Conservation (phyloP, 192 early-diverging fungal species). For the Helicostylum pulchrum region DNA sequence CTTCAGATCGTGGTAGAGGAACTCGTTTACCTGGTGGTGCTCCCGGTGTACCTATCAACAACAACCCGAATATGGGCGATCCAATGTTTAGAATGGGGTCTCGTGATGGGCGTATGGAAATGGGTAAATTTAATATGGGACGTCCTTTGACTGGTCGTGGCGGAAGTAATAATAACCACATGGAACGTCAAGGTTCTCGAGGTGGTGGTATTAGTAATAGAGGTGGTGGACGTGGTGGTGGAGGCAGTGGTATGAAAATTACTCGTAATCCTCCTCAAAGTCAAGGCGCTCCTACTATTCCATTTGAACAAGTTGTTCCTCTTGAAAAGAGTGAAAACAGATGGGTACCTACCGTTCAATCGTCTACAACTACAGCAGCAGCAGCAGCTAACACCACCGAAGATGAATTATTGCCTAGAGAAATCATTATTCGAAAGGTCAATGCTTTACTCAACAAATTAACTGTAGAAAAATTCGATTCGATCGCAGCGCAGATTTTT, state of each 20-base stretch:
- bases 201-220: conserved; percentile 41
- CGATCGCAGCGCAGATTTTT: conserved; percentile 80
- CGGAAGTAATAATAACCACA: conserved; percentile 28
- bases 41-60: background rate
- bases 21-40: conserved; percentile 27
- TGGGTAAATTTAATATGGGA: conserved; percentile 41
- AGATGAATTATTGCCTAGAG: conserved; percentile 38
- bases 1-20: conserved; percentile 29
- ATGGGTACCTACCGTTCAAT: conserved; percentile 61
- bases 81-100: conserved; percentile 32
- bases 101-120: conserved; percentile 22
- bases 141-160: conserved; percentile 43
- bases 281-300: conserved; percentile 44
- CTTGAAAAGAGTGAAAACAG: conserved; percentile 80
- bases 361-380: conserved; percentile 25
- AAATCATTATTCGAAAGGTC: conserved; percentile 72
- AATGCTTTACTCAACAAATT: conserved; percentile 95
- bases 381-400: conserved; percentile 31
- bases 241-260: conserved; percentile 41
- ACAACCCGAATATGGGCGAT: conserved; percentile 5
- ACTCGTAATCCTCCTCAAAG: conserved; percentile 37
- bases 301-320: conserved; percentile 66
- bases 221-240: conserved; percentile 46
- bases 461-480: conserved; percentile 92
- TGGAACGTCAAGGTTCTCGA: background rate